Base-by-base conservation (phyloP, 176 grass and related monocot species). In the Pontederia paniculata region DNA sequence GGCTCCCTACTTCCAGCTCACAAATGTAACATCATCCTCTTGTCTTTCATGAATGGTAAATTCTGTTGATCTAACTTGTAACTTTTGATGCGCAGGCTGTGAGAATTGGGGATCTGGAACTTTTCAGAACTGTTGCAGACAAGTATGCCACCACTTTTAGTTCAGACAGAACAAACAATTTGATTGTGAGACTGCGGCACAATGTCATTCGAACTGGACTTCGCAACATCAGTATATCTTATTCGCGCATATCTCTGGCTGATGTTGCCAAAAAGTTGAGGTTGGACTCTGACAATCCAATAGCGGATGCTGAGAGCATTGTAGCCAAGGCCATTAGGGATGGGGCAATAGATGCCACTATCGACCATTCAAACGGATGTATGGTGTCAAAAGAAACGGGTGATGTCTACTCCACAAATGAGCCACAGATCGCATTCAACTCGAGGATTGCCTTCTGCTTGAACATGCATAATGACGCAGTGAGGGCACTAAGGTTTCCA, bases 191-290 rank as follows among this genome's bases (percentile, higher is more conserved):
- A 50, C 74, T 90, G 55, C 82, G 80, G 23, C 86, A 95, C 66
- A 84, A 84, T 66, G 93, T 90, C 45, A 97, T 87, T n/a, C 64
- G 86, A n/a, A 97, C 93, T 50, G 83, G 86, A 59, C 51, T 97
- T 28, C 91, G 77, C 53, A 96, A 96, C 53, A 86, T 97, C 41
- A 83, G 76, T 74, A 90, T 90, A 20, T 85, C 82, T 0, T 87
- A 96, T 52, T 83, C 84, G 5, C 80, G 77, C 25, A 89, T 96
- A 62, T 96, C 82, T 28, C 79, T 96, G 54, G 67, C 82, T 71
- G 82, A 89, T 72, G 78, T 89, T 45, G 85, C 91, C 22, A 83
- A 73, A 21, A 96, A 84, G 69, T 68, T 96, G 76, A 85, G 74
- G 54, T 67, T 97, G 48, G 71, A 85, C 44, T 85, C 89, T 0